Evolutionary conservation across 2,329 filamentous ascomycete species (phyloP).

Genomic region (Clonostachys solani): DNA sequence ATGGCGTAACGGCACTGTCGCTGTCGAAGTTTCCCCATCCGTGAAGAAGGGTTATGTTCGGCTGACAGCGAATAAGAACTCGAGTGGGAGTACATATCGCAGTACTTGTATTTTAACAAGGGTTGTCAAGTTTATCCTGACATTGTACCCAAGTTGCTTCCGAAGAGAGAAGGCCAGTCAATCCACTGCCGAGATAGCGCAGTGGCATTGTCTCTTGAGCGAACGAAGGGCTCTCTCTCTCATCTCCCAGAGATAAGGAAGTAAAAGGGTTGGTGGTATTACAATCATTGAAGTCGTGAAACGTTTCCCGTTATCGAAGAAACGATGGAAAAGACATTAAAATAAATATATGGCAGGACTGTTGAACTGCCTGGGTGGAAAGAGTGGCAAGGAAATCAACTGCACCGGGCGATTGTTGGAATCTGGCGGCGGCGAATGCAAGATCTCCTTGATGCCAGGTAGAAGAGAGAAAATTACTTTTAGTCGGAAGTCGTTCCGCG

Average conservation of each 20-base stretch:
- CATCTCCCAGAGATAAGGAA: no score
- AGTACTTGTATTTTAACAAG: no score
- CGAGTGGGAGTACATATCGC: slow-evolving; percentile 31
- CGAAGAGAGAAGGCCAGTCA: slow-evolving; percentile 14
- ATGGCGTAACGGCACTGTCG: slow-evolving; percentile 54
- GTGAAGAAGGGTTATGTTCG: slow-evolving; percentile 13
- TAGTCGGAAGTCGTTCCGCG: slow-evolving; percentile 4
- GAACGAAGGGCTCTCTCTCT: no score
- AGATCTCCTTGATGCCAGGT: not conserved
- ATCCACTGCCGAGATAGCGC: slow-evolving; percentile 32
- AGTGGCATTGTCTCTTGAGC: slow-evolving; percentile 42
- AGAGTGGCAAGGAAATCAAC: not conserved
- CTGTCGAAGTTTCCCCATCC: slow-evolving; percentile 36
- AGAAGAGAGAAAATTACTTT: not conserved
- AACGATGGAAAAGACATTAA: not conserved
- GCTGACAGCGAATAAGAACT: slow-evolving; percentile 39
- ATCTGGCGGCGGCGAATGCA: no score
- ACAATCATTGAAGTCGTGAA: no score
- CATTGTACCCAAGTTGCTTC: not conserved
- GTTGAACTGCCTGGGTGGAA: slow-evolving; percentile 5
- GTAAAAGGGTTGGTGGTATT: no score
- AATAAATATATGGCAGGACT: slow-evolving; percentile 7
- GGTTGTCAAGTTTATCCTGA: slow-evolving; percentile 17
- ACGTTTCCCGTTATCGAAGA: no score
- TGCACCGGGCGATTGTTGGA: no score